Evolutionary conservation across 2,329 filamentous ascomycete genomes (phyloP).

Genomic region (Pseudogymnoascus pannorum): DNA sequence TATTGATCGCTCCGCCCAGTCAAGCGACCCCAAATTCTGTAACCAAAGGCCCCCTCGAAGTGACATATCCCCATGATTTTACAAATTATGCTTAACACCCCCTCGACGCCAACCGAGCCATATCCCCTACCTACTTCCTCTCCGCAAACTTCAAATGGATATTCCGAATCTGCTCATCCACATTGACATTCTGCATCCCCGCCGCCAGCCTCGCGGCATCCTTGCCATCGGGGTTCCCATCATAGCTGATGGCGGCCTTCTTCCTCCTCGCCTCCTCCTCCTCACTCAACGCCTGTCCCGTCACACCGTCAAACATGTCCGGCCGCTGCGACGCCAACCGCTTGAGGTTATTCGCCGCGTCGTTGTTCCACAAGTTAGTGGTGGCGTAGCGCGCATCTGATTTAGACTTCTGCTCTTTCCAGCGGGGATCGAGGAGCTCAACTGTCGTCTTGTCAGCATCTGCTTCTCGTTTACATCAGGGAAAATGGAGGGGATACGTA

Average conservation of each 20-base stretch:
- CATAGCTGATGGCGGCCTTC: slow-evolving; percentile 62
- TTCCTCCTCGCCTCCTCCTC: slow-evolving; percentile 72
- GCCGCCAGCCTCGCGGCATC: slow-evolving; percentile 40
- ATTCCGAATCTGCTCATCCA: slow-evolving; percentile 76
- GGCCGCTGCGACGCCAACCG: slow-evolving; percentile 82
- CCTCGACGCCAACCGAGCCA: neutral
- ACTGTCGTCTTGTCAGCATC: slow-evolving; percentile 37
- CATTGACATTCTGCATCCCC: slow-evolving; percentile 62
- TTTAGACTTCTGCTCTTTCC: slow-evolving; percentile 93
- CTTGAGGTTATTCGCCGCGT: slow-evolving; percentile 92
- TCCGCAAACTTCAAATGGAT: slow-evolving; percentile 51
- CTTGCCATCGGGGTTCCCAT: slow-evolving; percentile 56
- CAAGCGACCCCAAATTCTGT: neutral
- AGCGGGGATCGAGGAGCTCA: slow-evolving; percentile 84
- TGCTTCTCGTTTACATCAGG: neutral
- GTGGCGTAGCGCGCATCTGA: slow-evolving; percentile 76
- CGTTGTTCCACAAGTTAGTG: slow-evolving; percentile 76
- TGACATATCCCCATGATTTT: neutral
- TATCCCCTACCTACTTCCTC: slow-evolving; percentile 19
- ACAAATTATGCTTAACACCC: slow-evolving; percentile 1
- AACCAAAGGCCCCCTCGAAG: neutral
- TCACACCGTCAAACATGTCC: slow-evolving; percentile 75
- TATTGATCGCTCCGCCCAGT: neutral
- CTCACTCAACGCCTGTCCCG: slow-evolving; percentile 60
- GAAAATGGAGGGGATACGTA: slow-evolving; percentile 33